phyloP scores from a whole-genome alignment of 257 asterid species.

The Salvia hispanica region DNA sequence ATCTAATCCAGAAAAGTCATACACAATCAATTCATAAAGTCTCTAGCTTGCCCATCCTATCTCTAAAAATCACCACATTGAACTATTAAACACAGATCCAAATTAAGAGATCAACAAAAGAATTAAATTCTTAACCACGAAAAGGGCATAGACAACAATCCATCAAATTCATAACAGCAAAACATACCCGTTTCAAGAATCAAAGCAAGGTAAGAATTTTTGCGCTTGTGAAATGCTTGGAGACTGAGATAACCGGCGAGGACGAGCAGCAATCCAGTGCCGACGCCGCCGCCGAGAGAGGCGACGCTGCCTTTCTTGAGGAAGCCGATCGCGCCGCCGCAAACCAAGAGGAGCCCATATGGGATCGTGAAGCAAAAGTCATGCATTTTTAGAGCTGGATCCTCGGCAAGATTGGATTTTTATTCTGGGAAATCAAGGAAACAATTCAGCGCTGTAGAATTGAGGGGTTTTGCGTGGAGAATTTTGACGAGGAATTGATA shows the following conservation, averaged over 20 bases:
- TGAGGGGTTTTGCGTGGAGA: not conserved
- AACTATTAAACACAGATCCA: constrained; percentile 23
- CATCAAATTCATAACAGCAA: constrained; percentile 21
- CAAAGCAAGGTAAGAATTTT: constrained; percentile 70
- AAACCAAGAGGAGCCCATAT: constrained; percentile 69
- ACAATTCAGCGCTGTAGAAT: constrained; percentile 8
- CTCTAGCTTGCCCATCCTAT: not conserved
- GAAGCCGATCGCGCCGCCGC: constrained; percentile 88
- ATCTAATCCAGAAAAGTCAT: not conserved
- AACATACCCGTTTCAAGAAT: constrained; percentile 77
- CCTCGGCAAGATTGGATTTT: constrained; percentile 4
- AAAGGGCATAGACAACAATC: not conserved
- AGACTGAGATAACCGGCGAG: constrained; percentile 93
- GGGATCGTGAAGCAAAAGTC: constrained; percentile 99
- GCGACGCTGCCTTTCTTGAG: constrained; percentile 77
- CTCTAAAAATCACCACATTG: not conserved
- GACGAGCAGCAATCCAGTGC: constrained; percentile 70
- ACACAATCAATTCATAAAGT: constrained; percentile 8
- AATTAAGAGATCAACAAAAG: not conserved
- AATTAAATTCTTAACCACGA: not conserved
- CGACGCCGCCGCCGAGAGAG: constrained; percentile 83
- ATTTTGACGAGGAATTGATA: not conserved
- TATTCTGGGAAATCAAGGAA: not conserved
- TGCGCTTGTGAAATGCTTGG: constrained; percentile 82
- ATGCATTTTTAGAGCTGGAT: constrained; percentile 58